Percentiles rank a stretch among this genome's conserved stretches.
phyloP scores from a whole-genome alignment of 2,329 filamentous ascomycete genomes.

The Tolypocladium ovalisporum region DNA sequence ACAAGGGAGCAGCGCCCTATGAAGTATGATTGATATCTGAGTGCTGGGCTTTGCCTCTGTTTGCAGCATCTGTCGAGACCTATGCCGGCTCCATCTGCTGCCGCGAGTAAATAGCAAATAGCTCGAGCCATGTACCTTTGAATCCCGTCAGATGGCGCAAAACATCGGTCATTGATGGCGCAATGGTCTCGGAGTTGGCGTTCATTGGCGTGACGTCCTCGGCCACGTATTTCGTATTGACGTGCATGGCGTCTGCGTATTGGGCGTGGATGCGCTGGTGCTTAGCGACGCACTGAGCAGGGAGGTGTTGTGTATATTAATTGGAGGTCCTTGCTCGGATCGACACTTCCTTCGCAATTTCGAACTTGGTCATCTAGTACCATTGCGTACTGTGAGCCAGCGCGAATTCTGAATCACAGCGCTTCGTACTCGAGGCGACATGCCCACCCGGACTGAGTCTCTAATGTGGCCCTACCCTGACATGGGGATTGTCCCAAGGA shows the following conservation, averaged over 20 bases:
- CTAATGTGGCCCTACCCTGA: too few species aligned
- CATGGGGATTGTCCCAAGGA: too few species aligned
- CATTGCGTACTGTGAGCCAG: not conserved
- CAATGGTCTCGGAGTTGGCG: not conserved
- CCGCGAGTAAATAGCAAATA: not conserved
- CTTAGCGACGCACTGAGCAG: not conserved
- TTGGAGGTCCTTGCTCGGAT: not conserved
- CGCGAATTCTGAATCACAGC: not conserved
- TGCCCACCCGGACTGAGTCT: too few species aligned
- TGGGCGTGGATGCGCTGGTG: not conserved
- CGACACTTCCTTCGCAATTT: not conserved
- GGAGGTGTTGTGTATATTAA: too few species aligned
- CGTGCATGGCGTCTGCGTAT: not conserved
- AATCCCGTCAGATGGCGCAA: not conserved
- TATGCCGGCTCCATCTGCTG: not conserved
- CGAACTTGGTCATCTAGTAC: not conserved
- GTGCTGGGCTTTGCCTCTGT: slow-evolving; percentile 11
- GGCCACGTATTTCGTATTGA: not conserved
- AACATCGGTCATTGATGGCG: not conserved
- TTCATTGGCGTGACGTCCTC: not conserved
- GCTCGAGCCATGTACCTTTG: not conserved
- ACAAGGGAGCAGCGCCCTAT: slow-evolving; percentile 49
- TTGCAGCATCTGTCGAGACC: not conserved
- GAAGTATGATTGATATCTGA: slow-evolving; percentile 23
- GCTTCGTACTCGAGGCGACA: not conserved